Conservation (phyloP, 2,329 filamentous ascomycete genomes). For the Penicillium capsulatum region DNA sequence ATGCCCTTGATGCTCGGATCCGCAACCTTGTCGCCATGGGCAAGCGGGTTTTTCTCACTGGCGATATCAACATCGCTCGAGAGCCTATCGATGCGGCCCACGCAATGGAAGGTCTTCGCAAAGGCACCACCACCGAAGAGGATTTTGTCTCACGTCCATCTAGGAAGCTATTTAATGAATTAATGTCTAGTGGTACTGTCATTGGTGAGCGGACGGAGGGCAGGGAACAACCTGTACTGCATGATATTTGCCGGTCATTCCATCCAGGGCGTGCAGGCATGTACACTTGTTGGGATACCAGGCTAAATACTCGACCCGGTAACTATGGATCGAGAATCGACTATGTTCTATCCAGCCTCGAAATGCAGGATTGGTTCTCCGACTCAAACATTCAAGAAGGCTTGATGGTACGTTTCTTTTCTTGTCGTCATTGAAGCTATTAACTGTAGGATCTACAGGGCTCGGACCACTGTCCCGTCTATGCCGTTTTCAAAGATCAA, state of each 20-base stretch:
- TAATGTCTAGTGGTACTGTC: conserved; percentile 70
- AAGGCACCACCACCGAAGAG: conserved; percentile 62
- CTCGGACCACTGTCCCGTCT: conserved; percentile 95
- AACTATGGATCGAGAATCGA: conserved; percentile 93
- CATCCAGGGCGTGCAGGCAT: conserved; percentile 77
- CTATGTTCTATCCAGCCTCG: conserved; percentile 78
- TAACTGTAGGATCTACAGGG: conserved; percentile 49
- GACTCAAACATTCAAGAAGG: conserved; percentile 88
- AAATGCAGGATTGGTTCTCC: conserved; percentile 74
- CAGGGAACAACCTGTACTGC: conserved; percentile 67
- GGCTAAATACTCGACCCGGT: conserved; percentile 88
- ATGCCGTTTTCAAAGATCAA: conserved; percentile 64
- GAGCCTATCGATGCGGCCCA: conserved; percentile 72
- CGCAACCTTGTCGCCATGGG: conserved; percentile 76
- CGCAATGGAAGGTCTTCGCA: conserved; percentile 65
- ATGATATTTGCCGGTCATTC: conserved; percentile 78
- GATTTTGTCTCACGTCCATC: conserved; percentile 70
- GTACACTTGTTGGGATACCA: conserved; percentile 97
- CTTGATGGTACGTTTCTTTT: conserved; percentile 55
- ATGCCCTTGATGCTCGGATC: conserved; percentile 74
- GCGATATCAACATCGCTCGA: conserved; percentile 78
- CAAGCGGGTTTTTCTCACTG: conserved; percentile 79
- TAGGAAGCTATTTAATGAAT: conserved; percentile 76
- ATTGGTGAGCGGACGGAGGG: conserved; percentile 61
- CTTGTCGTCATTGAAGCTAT: conserved; percentile 1